Conservation (phyloP, 2,329 filamentous ascomycete genomes). For the Diaporthe sp. region DNA sequence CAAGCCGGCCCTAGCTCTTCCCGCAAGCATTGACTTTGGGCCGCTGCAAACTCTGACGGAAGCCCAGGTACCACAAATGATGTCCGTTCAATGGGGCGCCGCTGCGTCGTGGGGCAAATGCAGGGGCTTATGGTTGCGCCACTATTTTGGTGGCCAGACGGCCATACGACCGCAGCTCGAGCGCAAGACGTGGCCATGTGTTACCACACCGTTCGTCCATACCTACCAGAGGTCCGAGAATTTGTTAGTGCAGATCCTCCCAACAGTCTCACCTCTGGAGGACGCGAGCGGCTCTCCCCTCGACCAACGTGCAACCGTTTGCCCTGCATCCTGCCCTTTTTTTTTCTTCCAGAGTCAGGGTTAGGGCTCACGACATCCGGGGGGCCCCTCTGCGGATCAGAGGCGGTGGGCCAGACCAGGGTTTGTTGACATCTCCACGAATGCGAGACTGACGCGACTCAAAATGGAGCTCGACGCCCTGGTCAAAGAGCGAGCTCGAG, state of each 20-base stretch:
- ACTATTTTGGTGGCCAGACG: constrained; percentile 5
- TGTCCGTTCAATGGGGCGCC: not conserved
- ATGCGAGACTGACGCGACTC: constrained; percentile 36
- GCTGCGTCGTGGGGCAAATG: constrained; percentile 22
- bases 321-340: not conserved
- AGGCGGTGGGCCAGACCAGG: constrained; percentile 32
- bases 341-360: not conserved
- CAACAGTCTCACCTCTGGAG: not conserved
- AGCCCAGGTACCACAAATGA: constrained; percentile 2
- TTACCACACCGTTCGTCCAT: constrained; percentile 22
- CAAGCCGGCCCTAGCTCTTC: not conserved
- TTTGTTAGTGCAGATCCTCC: not conserved
- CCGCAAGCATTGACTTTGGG: not conserved
- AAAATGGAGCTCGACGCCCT: constrained; percentile 32
- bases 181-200: constrained; percentile 9
- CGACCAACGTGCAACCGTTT: not conserved
- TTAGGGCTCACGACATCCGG: constrained; percentile 24
- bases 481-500: constrained; percentile 29
- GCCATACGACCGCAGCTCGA: not conserved
- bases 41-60: not conserved
- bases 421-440: constrained; percentile 28
- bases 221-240: not conserved
- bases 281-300: not conserved
- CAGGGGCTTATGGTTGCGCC: constrained; percentile 11
- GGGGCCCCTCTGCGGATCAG: constrained; percentile 19